These are phyloP conservation scores for Candida parachauliodes DNA, from an alignment of 805 yeast species.

Conservation along the genomic window DNA sequence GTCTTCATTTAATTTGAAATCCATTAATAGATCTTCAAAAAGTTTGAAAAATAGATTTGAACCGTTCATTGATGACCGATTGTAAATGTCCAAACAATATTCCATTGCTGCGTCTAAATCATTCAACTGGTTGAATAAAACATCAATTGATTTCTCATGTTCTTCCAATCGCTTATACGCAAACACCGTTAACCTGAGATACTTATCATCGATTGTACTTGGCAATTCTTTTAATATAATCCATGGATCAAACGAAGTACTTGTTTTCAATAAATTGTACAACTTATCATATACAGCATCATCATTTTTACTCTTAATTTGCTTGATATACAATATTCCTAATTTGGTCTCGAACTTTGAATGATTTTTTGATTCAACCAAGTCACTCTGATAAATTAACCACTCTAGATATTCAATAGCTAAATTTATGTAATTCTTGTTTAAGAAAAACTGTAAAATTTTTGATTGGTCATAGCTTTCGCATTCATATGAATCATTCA, in stretches of 20 bases:
- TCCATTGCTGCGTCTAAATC: constrained; percentile 56
- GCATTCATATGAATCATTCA: constrained; percentile 61
- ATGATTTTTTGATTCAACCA: constrained; percentile 17
- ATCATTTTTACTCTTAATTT: constrained; percentile 14
- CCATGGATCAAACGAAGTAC: constrained; percentile 35
- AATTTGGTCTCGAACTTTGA: constrained; percentile 34
- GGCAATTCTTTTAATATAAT: constrained; percentile 32
- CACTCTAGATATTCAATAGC: constrained; percentile 45
- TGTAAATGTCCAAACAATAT: constrained; percentile 53
- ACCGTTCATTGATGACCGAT: constrained; percentile 32
- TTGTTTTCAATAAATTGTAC: constrained; percentile 26
- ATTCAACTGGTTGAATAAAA: constrained; percentile 53
- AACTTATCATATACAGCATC: constrained; percentile 27
- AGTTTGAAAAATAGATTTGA: constrained; percentile 45
- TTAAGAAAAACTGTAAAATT: constrained; percentile 51
- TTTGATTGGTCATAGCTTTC: constrained; percentile 51
- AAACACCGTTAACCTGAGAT: constrained; percentile 48
- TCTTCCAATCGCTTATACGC: constrained; percentile 57
- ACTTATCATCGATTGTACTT: constrained; percentile 25
- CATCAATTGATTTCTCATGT: constrained; percentile 60
- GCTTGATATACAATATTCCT: constrained; percentile 28
- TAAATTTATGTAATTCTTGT: constrained; percentile 17
- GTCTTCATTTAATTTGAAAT: constrained; percentile 29
- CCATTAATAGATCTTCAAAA: constrained; percentile 43
- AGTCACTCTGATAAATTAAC: constrained; percentile 35